These are phyloP conservation scores for Vinca minor DNA, from an alignment of 257 asterid genomes.

Conservation along the genomic window DNA sequence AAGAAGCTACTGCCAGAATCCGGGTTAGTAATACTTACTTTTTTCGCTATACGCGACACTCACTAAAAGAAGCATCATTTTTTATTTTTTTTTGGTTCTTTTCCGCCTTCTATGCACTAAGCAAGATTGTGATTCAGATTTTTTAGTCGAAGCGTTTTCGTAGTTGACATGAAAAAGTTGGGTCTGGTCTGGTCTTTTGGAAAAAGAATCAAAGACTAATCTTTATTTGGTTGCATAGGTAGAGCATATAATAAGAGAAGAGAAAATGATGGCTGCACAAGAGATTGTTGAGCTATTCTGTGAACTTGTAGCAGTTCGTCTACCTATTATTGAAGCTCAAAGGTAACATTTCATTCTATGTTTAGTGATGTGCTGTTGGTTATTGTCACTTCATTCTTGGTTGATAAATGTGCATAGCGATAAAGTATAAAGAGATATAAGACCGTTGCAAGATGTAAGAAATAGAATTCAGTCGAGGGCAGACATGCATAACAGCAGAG, in stretches of 20 bases:
- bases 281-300: constrained; percentile 83
- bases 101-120: too few species aligned
- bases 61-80: too few species aligned
- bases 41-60: too few species aligned
- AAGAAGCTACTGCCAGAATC: constrained; percentile 96
- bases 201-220: background rate
- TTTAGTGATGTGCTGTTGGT: background rate
- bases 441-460: background rate
- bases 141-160: background rate
- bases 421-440: too few species aligned
- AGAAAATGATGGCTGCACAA: constrained; percentile 96
- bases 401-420: background rate
- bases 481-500: too few species aligned
- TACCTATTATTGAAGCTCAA: constrained; percentile 76
- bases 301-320: constrained; percentile 73
- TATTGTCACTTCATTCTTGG: background rate
- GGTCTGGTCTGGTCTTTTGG: background rate
- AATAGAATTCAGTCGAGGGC: too few species aligned
- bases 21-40: constrained; percentile 53
- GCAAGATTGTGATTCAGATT: too few species aligned
- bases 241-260: constrained; percentile 88
- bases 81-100: too few species aligned
- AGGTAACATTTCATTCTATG: constrained; percentile 33
- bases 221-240: constrained; percentile 38
- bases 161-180: too few species aligned